A percentile compares a stretch with the other conserved stretches of the same genome.
phyloP scores from a whole-genome alignment of 768 basidiomycete genomes.

The Collybiopsis confluens region DNA sequence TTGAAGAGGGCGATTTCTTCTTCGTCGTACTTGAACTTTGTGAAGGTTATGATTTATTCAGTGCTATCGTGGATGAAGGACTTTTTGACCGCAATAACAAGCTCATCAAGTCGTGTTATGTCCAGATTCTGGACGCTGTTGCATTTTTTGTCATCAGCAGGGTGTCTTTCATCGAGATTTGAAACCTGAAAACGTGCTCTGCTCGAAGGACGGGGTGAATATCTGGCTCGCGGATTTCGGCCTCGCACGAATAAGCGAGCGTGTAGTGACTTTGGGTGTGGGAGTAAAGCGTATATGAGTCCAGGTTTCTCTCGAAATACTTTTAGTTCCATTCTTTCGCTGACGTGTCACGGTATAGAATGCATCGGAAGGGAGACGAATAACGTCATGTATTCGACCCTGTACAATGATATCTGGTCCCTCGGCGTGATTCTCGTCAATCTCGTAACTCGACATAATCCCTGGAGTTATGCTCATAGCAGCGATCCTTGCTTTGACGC shows the following conservation, averaged over 20 bases:
- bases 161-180: slow-evolving; percentile 83
- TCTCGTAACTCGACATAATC: slow-evolving; percentile 48
- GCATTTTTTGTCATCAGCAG: slow-evolving; percentile 61
- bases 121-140: slow-evolving; percentile 79
- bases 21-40: slow-evolving; percentile 65
- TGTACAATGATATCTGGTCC: slow-evolving; percentile 40
- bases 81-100: slow-evolving; percentile 54
- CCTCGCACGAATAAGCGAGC: slow-evolving; percentile 46
- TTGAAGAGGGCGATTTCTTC: slow-evolving; percentile 58
- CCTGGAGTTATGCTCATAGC: slow-evolving; percentile 48
- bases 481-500: slow-evolving; percentile 46
- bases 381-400: slow-evolving; percentile 3
- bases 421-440: slow-evolving; percentile 56
- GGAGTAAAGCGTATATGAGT: slow-evolving; percentile 64
- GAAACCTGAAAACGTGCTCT: slow-evolving; percentile 80
- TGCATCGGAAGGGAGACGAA: slow-evolving; percentile 6
- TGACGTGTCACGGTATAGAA: not conserved
- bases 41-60: slow-evolving; percentile 63
- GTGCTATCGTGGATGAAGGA: slow-evolving; percentile 53
- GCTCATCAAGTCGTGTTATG: slow-evolving; percentile 62
- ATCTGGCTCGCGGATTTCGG: slow-evolving; percentile 79
- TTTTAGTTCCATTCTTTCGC: not conserved
- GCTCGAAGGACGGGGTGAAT: slow-evolving; percentile 43
- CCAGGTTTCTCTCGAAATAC: slow-evolving; percentile 41
- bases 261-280: slow-evolving; percentile 50